phyloP scores from a whole-genome alignment of 208 protist species.

The Angomonas ambiguus region DNA sequence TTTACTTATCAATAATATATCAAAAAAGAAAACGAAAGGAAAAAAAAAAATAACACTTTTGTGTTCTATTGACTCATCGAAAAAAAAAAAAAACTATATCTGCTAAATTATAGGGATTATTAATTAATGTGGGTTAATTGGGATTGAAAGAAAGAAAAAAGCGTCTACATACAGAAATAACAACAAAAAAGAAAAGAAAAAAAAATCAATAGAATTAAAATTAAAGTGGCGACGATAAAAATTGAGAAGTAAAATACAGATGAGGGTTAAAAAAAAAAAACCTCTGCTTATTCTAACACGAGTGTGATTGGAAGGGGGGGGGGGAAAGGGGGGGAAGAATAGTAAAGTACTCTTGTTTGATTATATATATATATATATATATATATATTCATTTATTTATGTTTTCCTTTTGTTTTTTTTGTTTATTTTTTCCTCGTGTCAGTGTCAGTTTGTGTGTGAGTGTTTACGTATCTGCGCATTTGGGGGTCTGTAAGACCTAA shows the following conservation, averaged over 20 bases:
- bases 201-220: background rate
- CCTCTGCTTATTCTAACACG: too few relatives aligned
- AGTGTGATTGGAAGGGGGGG: too few relatives aligned
- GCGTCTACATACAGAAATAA: background rate
- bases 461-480: too few relatives aligned
- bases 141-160: constrained; percentile 1
- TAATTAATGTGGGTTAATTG: too few relatives aligned
- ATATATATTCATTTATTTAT: constrained; percentile 2
- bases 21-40: constrained; percentile 6
- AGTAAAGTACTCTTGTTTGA: background rate
- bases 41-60: background rate
- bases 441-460: too few relatives aligned
- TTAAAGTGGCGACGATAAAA: background rate
- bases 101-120: too few relatives aligned
- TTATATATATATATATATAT: background rate
- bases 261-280: constrained; percentile 1
- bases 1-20: background rate
- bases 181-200: background rate
- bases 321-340: too few relatives aligned
- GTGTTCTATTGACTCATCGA: background rate
- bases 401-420: background rate
- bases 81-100: background rate
- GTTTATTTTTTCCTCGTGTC: background rate
- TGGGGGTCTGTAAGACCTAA: too few relatives aligned
- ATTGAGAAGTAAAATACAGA: background rate